A percentile compares a stretch with the other conserved stretches of the same genome.
phyloP scores from a whole-genome alignment of 225 moss, liverwort and hornwort species.

The Marchantia polymorpha region DNA sequence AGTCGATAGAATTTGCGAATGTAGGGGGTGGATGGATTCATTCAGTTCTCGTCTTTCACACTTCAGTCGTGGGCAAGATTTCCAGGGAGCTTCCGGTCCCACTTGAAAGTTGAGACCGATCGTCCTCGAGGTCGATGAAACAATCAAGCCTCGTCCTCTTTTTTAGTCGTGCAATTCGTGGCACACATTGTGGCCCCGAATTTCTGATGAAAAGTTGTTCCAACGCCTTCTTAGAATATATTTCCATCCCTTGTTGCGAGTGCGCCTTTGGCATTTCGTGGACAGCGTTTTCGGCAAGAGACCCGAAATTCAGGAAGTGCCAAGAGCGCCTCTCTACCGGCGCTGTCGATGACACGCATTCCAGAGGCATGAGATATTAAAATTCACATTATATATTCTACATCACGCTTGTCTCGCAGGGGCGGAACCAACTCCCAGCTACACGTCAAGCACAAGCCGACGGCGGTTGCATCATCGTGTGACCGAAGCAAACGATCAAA shows the following conservation, averaged over 20 bases:
- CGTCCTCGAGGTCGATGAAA: no score
- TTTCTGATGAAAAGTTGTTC: background rate
- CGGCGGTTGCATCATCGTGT: background rate
- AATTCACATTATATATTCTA: background rate
- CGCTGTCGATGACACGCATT: background rate
- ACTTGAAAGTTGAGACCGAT: no score
- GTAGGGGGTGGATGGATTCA: no score
- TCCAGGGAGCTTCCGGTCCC: no score
- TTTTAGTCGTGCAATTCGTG: no score
- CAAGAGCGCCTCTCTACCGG: background rate
- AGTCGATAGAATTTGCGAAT: no score
- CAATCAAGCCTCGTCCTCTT: no score
- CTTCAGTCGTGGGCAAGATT: no score
- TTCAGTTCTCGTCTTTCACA: no score
- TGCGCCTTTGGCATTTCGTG: background rate
- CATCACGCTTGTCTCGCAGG: background rate
- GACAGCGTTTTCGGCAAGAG: background rate
- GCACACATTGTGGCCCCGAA: no score
- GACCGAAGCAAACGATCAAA: background rate
- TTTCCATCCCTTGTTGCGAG: background rate
- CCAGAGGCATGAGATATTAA: background rate
- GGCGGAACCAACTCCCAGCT: background rate
- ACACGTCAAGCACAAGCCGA: background rate
- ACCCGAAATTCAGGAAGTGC: background rate
- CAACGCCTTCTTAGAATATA: background rate